These are phyloP conservation scores for Medicago ruthenica DNA, from an alignment of 306 rosid species.

Conservation along the genomic window DNA sequence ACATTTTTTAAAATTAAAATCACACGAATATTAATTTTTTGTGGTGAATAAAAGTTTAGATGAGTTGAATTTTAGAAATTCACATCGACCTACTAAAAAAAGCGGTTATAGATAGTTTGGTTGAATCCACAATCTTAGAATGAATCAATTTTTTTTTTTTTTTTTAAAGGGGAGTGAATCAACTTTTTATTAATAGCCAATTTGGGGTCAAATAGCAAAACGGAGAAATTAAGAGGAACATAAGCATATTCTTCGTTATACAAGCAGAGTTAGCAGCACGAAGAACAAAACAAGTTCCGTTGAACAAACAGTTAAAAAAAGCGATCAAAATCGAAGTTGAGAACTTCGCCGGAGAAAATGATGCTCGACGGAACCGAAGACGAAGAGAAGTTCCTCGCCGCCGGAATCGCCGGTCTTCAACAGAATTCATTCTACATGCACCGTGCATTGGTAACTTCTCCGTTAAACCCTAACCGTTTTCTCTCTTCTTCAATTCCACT, in stretches of 20 bases:
- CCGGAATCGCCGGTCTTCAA: conserved; percentile 97
- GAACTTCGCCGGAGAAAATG: conserved; percentile 47
- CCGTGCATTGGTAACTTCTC: conserved; percentile 83
- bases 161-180: too few species aligned
- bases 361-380: conserved; percentile 87
- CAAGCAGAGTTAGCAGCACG: conserved; percentile 22
- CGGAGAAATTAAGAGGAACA: conserved; percentile 3
- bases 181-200: background rate
- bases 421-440: conserved; percentile 98
- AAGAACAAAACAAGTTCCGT: conserved; percentile 19
- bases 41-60: too few species aligned
- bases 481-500: conserved; percentile 17
- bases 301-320: conserved; percentile 43
- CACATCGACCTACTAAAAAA: too few species aligned
- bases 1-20: too few species aligned
- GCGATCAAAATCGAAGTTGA: conserved; percentile 14
- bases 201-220: conserved; percentile 6
- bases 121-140: too few species aligned
- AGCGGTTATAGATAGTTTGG: too few species aligned
- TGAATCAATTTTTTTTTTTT: too few species aligned
- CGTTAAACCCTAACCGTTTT: conserved; percentile 31
- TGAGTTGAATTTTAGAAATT: too few species aligned
- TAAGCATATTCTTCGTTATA: conserved; percentile 30
- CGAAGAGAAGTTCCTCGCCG: conserved; percentile 92
- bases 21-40: too few species aligned